A percentile compares a stretch with the other conserved stretches of the same genome.
Evolutionary conservation across 352 stramenopile species (phyloP).

Genomic region (Albugo laibachii): DNA sequence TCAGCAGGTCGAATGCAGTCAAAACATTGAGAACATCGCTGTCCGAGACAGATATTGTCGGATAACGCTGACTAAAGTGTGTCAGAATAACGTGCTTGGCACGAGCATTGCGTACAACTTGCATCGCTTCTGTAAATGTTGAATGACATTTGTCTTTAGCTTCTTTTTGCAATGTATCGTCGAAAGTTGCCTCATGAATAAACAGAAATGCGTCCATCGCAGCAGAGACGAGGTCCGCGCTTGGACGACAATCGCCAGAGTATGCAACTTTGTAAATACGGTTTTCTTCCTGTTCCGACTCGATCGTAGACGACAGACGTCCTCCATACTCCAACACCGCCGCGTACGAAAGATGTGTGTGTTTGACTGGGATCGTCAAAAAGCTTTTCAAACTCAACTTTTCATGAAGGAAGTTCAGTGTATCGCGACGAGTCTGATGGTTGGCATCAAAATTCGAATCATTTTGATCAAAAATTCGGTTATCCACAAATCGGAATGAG

Average conservation of each 20-base stretch:
- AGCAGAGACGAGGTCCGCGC: slow-evolving; percentile 28
- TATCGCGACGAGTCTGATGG: slow-evolving; percentile 14
- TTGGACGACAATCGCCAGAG: slow-evolving; percentile 89
- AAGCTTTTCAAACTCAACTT: slow-evolving; percentile 25
- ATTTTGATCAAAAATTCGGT: slow-evolving; percentile 65
- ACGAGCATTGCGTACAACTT: slow-evolving; percentile 44
- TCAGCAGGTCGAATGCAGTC: slow-evolving; percentile 57
- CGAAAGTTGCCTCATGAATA: slow-evolving; percentile 97
- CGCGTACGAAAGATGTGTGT: slow-evolving; percentile 82
- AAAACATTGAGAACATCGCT: slow-evolving; percentile 23
- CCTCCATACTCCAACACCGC: slow-evolving; percentile 40
- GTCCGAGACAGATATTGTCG: slow-evolving; percentile 39
- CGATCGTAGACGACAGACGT: not conserved
- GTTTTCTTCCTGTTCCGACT: slow-evolving; percentile 11
- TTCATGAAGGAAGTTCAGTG: slow-evolving; percentile 17
- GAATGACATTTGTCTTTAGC: slow-evolving; percentile 89
- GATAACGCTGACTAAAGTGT: slow-evolving; percentile 88
- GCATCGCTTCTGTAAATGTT: slow-evolving; percentile 85
- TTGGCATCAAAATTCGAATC: slow-evolving; percentile 17
- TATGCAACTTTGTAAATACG: slow-evolving; percentile 76
- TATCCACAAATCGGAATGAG: slow-evolving; percentile 81
- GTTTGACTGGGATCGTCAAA: slow-evolving; percentile 62
- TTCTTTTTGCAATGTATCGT: slow-evolving; percentile 84
- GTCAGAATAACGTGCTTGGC: slow-evolving; percentile 85
- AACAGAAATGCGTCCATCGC: slow-evolving; percentile 68